Evolutionary conservation across 345 rosid species (phyloP).

Genomic region (Lepidium sativum): DNA sequence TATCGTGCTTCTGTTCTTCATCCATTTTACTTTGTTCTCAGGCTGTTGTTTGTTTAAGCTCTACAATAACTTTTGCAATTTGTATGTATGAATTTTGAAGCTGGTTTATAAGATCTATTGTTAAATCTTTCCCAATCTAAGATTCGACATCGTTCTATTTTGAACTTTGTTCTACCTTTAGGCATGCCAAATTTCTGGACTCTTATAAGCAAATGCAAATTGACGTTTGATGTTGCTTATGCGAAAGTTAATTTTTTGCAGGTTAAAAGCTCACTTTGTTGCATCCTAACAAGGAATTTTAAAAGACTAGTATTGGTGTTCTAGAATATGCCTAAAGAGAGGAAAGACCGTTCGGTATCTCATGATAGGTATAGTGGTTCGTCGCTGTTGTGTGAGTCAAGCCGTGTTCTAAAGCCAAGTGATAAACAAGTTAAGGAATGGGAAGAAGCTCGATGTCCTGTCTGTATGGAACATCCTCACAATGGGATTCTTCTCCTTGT

Average conservation of each 20-base stretch:
- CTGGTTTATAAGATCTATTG: neutral
- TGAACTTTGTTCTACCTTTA: no score
- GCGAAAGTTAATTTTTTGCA: no score
- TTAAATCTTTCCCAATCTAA: neutral
- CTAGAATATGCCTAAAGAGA: conserved; percentile 74
- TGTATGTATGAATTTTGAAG: neutral
- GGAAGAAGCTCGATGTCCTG: conserved; percentile 95
- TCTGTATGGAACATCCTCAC: conserved; percentile 99
- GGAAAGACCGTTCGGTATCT: conserved; percentile 68
- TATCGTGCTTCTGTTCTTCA: neutral
- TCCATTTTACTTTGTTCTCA: neutral
- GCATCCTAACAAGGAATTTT: no score
- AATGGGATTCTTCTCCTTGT: conserved; percentile 89
- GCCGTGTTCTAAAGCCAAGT: conserved; percentile 39
- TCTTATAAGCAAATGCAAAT: neutral
- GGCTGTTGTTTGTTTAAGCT: neutral
- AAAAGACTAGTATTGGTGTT: neutral
- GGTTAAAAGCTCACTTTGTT: no score
- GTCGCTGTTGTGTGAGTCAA: conserved; percentile 55
- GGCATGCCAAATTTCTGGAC: neutral
- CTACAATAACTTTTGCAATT: neutral
- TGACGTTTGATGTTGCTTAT: no score
- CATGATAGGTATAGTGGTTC: conserved; percentile 53
- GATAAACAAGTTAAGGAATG: conserved; percentile 70
- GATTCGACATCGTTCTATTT: no score